Conservation (phyloP, 73 alveolate genomes). For the Effrenium voratum region DNA sequence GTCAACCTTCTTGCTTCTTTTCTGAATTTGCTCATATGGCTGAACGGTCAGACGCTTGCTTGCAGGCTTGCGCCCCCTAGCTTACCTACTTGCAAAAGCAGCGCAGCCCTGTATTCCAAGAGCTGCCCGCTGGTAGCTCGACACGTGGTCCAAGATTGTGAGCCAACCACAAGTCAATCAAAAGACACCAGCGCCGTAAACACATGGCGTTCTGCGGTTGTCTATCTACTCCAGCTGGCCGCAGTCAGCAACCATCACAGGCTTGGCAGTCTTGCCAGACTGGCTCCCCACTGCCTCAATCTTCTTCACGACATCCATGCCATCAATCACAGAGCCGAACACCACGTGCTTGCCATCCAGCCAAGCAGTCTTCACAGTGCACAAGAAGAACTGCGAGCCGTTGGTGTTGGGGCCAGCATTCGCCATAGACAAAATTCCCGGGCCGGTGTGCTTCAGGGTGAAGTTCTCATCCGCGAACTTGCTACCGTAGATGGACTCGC, state of each 20-base stretch:
- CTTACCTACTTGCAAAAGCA: too few relatives aligned
- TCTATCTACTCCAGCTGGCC: slow-evolving; percentile 94
- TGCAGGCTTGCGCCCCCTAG: too few relatives aligned
- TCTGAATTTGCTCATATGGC: too few relatives aligned
- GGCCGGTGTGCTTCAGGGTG: slow-evolving; percentile 96
- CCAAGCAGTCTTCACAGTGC: slow-evolving; percentile 98
- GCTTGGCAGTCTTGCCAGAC: slow-evolving; percentile 95
- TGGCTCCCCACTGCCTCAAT: slow-evolving; percentile 94
- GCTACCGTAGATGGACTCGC: slow-evolving; percentile 98
- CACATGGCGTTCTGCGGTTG: too few relatives aligned
- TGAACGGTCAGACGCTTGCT: too few relatives aligned
- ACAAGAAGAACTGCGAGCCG: slow-evolving; percentile 99
- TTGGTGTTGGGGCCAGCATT: slow-evolving; percentile 99
- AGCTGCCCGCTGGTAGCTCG: slow-evolving; percentile 93
- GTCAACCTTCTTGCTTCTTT: too few relatives aligned
- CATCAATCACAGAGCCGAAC: slow-evolving; percentile 97
- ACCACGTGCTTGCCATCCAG: slow-evolving; percentile 99
- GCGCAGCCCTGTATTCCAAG: slow-evolving; percentile 88
- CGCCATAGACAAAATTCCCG: slow-evolving; percentile 99
- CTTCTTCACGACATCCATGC: slow-evolving; percentile 95
- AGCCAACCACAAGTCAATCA: too few relatives aligned
- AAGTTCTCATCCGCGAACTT: slow-evolving; percentile 98
- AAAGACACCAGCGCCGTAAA: too few relatives aligned
- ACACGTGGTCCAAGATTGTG: slow-evolving; percentile 96
- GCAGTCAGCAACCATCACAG: slow-evolving; percentile 95